A percentile compares a stretch with the other conserved stretches of the same genome.
Evolutionary conservation across 441 rosid species (phyloP).

Genomic region (Bruguiera hainesii): DNA sequence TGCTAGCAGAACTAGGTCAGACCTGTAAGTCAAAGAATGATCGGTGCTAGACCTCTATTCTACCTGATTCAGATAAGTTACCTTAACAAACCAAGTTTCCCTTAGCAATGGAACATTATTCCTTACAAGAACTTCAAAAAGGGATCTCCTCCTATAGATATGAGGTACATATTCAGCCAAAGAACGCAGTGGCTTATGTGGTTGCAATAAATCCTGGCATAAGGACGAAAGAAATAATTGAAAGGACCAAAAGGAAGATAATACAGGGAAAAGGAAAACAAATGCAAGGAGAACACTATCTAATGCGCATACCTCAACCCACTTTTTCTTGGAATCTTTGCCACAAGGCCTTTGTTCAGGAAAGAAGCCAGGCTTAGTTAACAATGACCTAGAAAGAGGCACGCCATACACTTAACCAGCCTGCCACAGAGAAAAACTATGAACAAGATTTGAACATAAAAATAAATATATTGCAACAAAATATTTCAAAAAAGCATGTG

Average conservation of each 20-base stretch:
- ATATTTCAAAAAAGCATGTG: background rate
- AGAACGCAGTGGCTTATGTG: slow-evolving; percentile 74
- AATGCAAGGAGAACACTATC: background rate
- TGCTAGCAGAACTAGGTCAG: slow-evolving; percentile 56
- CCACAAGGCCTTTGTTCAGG: slow-evolving; percentile 76
- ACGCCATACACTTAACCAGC: slow-evolving; percentile 99
- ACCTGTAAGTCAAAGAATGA: slow-evolving; percentile 38
- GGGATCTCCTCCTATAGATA: slow-evolving; percentile 64
- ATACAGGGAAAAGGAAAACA: background rate
- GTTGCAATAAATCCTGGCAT: slow-evolving; percentile 81
- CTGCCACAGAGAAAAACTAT: slow-evolving; percentile 39
- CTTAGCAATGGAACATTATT: slow-evolving; percentile 93
- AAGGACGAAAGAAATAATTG: slow-evolving; percentile 10
- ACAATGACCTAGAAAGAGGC: slow-evolving; percentile 75
- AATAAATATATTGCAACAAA: background rate
- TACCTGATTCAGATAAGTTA: slow-evolving; percentile 97
- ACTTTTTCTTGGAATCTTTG: slow-evolving; percentile 87
- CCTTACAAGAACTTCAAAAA: slow-evolving; percentile 87
- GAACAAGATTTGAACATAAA: slow-evolving; percentile 20
- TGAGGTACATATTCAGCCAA: slow-evolving; percentile 91
- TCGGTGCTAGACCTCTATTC: slow-evolving; percentile 7
- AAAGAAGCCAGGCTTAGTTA: slow-evolving; percentile 70
- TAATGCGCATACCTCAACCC: slow-evolving; percentile 75
- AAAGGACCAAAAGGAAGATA: background rate
- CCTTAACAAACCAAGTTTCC: slow-evolving; percentile 97